Conservation (phyloP, 495 filamentous ascomycete species). For the Thozetella sp. region DNA sequence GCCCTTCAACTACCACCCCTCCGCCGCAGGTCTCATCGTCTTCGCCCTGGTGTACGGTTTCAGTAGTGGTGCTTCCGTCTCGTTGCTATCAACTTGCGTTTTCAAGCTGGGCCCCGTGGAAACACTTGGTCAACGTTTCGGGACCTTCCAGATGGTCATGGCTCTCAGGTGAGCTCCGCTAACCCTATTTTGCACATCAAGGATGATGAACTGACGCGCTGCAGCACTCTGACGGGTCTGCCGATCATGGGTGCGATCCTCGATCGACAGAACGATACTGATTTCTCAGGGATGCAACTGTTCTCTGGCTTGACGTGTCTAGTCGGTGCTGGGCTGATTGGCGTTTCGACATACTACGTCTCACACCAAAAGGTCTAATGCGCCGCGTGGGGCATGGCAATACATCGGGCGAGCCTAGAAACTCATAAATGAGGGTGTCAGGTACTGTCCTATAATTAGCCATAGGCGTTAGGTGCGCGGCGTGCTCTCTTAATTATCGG, state of each 20-base stretch:
- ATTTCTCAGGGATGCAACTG: slow-evolving; percentile 9
- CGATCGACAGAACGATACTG: slow-evolving; percentile 2
- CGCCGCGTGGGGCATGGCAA: too few species aligned
- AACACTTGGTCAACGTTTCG: not conserved
- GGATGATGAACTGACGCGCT: slow-evolving; percentile 13
- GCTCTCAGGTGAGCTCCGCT: not conserved
- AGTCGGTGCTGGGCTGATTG: too few species aligned
- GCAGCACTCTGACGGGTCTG: slow-evolving; percentile 28
- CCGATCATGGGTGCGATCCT: slow-evolving; percentile 32
- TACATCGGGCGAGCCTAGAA: too few species aligned
- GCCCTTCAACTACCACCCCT: slow-evolving; percentile 11
- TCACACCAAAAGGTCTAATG: too few species aligned
- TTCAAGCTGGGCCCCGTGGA: slow-evolving; percentile 1
- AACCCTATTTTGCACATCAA: slow-evolving; percentile 6
- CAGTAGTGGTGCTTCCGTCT: slow-evolving; percentile 33
- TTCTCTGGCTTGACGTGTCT: too few species aligned
- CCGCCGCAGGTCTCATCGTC: slow-evolving; percentile 28
- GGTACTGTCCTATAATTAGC: too few species aligned
- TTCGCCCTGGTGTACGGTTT: slow-evolving; percentile 34
- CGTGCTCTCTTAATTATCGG: too few species aligned
- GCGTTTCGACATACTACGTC: too few species aligned
- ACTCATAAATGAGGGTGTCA: too few species aligned
- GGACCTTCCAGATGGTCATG: not conserved
- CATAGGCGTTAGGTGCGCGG: too few species aligned
- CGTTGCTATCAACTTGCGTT: slow-evolving; percentile 34